Conservation (phyloP, 1,284 basidiomycete genomes). For the Bjerkandera adusta region DNA sequence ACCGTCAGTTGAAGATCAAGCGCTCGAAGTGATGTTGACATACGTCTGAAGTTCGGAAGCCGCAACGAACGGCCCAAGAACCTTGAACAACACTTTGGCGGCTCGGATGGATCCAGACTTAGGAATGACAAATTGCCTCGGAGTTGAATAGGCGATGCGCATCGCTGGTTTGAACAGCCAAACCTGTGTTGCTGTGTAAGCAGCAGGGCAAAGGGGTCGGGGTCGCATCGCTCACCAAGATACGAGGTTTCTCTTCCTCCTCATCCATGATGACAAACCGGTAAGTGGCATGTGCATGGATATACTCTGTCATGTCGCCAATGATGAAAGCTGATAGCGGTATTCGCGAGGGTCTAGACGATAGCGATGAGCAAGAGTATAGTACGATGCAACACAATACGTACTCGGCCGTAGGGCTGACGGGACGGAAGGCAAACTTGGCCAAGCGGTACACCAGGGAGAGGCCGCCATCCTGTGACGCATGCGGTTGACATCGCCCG, state of each 20-base stretch:
- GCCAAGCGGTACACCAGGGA: constrained; percentile 62
- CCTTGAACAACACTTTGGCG: constrained; percentile 76
- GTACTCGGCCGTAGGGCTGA: constrained; percentile 62
- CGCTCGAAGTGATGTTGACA: constrained; percentile 21
- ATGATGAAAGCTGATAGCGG: constrained; percentile 83
- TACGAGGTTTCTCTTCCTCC: constrained; percentile 70
- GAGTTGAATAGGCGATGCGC: constrained; percentile 66
- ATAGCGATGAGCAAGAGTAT: constrained; percentile 12
- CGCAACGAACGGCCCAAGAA: constrained; percentile 54
- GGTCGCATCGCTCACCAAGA: constrained; percentile 58
- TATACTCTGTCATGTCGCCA: constrained; percentile 84
- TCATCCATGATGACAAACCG: constrained; percentile 85
- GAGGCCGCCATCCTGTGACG: constrained; percentile 33
- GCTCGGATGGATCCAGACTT: constrained; percentile 61
- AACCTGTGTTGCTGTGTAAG: constrained; percentile 42
- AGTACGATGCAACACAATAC: constrained; percentile 21
- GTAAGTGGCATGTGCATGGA: constrained; percentile 86
- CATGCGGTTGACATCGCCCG: constrained; percentile 64
- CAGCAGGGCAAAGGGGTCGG: constrained; percentile 4
- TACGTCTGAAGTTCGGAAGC: constrained; percentile 56
- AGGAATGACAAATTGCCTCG: constrained; percentile 54
- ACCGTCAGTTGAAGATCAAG: constrained; percentile 2
- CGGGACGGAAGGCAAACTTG: constrained; percentile 79
- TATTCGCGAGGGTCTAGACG: constrained; percentile 53
- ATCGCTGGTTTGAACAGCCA: constrained; percentile 92